A percentile compares a stretch with the other conserved stretches of the same genome.
Evolutionary conservation across 306 rosid species (phyloP).

Genomic region (Delonix regia): DNA sequence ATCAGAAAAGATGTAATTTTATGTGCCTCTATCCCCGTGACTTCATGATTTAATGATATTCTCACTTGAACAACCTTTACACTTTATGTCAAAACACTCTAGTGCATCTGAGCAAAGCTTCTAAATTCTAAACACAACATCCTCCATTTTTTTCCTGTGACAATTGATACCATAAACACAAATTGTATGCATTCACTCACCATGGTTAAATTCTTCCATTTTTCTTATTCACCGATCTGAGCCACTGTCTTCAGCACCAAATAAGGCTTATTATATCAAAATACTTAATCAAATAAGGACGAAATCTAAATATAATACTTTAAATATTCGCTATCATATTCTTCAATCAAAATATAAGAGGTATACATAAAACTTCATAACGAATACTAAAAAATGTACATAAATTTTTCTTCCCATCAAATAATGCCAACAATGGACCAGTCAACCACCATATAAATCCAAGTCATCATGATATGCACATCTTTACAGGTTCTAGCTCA

Average conservation of each 20-base stretch:
- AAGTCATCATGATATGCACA: conserved; percentile 57
- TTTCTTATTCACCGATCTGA: neutral
- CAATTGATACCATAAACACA: neutral
- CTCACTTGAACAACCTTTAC: no score
- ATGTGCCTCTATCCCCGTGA: no score
- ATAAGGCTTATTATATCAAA: neutral
- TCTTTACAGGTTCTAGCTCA: conserved; percentile 50
- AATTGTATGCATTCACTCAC: neutral
- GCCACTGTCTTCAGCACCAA: neutral
- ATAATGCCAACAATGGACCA: conserved; percentile 37
- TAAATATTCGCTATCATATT: neutral
- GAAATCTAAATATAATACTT: neutral
- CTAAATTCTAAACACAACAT: neutral
- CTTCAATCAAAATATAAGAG: neutral
- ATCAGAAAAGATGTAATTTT: no score
- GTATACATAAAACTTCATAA: neutral
- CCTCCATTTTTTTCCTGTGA: neutral
- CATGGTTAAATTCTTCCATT: neutral
- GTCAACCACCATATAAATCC: conserved; percentile 33
- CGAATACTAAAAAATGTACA: neutral
- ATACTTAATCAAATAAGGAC: neutral
- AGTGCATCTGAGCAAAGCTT: no score
- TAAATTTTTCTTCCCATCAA: neutral
- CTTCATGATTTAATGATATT: no score
- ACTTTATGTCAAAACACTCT: no score